Evolutionary conservation across 192 early-diverging fungal species (phyloP).

Genomic region (Podila minutissima): DNA sequence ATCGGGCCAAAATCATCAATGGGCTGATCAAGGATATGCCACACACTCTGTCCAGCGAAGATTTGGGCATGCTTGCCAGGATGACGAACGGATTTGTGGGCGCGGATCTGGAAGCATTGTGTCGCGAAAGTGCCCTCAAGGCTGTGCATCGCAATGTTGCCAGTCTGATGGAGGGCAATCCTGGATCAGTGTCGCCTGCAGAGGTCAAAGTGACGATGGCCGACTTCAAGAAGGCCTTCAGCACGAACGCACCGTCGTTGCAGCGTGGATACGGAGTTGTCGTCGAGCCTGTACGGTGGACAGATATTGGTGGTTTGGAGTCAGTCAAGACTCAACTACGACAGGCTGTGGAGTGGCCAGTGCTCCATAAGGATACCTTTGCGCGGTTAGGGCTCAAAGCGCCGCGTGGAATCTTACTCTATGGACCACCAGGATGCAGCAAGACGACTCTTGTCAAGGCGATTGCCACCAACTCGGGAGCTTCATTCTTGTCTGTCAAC

Average conservation of each 20-base stretch:
- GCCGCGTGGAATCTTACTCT: conserved; percentile 90
- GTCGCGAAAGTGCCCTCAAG: conserved; percentile 79
- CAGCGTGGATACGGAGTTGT: conserved; percentile 74
- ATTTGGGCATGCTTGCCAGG: conserved; percentile 55
- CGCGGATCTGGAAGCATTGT: conserved; percentile 88
- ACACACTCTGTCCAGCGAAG: conserved; percentile 14
- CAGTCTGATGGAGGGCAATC: not conserved
- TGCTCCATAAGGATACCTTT: conserved; percentile 75
- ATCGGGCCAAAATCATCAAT: conserved; percentile 71
- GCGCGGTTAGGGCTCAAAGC: conserved; percentile 80
- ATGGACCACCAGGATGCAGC: conserved; percentile 97
- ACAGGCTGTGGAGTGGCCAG: conserved; percentile 93
- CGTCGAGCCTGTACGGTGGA: conserved; percentile 73
- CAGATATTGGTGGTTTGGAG: conserved; percentile 91
- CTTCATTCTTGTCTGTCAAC: conserved; percentile 81
- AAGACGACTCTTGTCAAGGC: conserved; percentile 95
- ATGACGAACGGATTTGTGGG: conserved; percentile 93
- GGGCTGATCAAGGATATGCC: conserved; percentile 67
- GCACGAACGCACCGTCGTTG: conserved; percentile 73
- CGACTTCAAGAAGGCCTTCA: conserved; percentile 75
- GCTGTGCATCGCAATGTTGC: conserved; percentile 56
- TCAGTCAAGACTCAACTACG: conserved; percentile 81
- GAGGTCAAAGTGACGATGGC: conserved; percentile 53
- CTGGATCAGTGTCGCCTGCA: conserved; percentile 2
- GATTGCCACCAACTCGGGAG: conserved; percentile 83